These are phyloP conservation scores for Allomyces macrogynus DNA, from an alignment of 192 early-diverging fungal species.

Conservation along the genomic window DNA sequence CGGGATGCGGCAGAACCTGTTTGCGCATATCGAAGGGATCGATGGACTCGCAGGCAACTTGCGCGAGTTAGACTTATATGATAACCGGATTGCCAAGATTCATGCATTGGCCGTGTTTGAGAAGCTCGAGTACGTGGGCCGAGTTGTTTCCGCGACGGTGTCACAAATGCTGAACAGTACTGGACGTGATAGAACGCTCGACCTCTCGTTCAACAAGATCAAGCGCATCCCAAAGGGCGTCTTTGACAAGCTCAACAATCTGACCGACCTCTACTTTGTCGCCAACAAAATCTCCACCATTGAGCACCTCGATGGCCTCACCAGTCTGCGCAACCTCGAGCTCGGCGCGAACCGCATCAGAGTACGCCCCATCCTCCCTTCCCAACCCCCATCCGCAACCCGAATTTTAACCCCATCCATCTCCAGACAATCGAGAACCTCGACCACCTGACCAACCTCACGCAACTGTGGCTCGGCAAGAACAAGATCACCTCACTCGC, in stretches of 20 bases:
- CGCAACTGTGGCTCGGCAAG: conserved; percentile 89
- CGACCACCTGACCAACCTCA: conserved; percentile 53
- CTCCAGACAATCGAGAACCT: conserved; percentile 59
- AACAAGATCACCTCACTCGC: conserved; percentile 81
- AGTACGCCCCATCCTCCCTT: conserved; percentile 12
- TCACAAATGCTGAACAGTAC: too few relatives aligned
- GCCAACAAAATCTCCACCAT: conserved; percentile 79
- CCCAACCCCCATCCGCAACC: background rate
- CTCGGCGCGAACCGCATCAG: conserved; percentile 88
- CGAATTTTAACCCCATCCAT: background rate
- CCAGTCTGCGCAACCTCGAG: conserved; percentile 62
- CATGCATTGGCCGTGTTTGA: conserved; percentile 35
- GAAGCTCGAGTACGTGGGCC: conserved; percentile 38
- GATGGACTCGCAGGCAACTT: conserved; percentile 24
- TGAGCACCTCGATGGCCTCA: conserved; percentile 43
- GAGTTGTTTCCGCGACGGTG: too few relatives aligned
- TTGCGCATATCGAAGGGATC: conserved; percentile 44
- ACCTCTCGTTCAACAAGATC: conserved; percentile 95
- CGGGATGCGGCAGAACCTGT: conserved; percentile 64
- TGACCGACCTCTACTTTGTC: conserved; percentile 73
- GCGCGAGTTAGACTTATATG: conserved; percentile 80
- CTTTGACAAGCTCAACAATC: conserved; percentile 30
- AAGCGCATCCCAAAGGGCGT: conserved; percentile 37
- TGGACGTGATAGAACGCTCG: conserved; percentile 33
- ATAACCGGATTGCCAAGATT: conserved; percentile 70